Conservation (phyloP, 2,329 filamentous ascomycete species). For the Nigrograna mackinnonii region DNA sequence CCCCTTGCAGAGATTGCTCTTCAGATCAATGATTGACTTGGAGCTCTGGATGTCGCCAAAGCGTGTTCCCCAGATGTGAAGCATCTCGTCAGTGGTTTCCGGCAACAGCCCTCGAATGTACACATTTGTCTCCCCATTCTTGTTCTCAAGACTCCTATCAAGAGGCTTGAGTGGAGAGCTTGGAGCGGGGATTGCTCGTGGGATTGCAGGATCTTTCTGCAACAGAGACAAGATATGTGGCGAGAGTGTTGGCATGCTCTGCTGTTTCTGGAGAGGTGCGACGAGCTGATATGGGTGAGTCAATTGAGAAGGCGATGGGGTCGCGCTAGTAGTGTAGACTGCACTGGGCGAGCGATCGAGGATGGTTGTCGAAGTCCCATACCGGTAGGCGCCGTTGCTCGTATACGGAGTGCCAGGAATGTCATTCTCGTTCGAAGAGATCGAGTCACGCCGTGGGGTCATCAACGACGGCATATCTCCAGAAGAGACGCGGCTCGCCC, state of each 20-base stretch:
- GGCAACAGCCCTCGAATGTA: constrained; percentile 97
- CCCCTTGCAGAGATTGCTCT: constrained; percentile 95
- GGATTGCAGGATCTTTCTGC: constrained; percentile 78
- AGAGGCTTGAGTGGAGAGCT: constrained; percentile 86
- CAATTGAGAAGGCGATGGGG: constrained; percentile 54
- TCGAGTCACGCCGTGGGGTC: constrained; percentile 55
- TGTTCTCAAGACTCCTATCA: constrained; percentile 92
- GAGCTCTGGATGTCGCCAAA: constrained; percentile 93
- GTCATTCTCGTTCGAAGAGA: constrained; percentile 58
- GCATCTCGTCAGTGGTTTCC: constrained; percentile 89
- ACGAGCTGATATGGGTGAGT: constrained; percentile 48
- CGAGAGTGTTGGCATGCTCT: constrained; percentile 44
- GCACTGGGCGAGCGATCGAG: constrained; percentile 54
- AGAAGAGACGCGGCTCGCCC: constrained; percentile 50
- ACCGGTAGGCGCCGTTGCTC: constrained; percentile 48
- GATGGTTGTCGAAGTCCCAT: constrained; percentile 49
- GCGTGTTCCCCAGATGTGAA: constrained; percentile 79
- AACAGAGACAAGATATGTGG: constrained; percentile 51
- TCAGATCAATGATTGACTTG: constrained; percentile 97
- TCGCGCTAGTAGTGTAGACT: constrained; percentile 51
- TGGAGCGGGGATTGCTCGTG: constrained; percentile 85
- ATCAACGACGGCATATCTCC: constrained; percentile 54
- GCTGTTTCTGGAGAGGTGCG: constrained; percentile 41
- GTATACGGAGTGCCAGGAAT: constrained; percentile 52
- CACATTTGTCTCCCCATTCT: constrained; percentile 93